Percentiles rank a stretch among this genome's conserved stretches.
These are phyloP conservation scores for Coemansia sp. DNA, from an alignment of 192 early-diverging fungal species.

Conservation along the genomic window DNA sequence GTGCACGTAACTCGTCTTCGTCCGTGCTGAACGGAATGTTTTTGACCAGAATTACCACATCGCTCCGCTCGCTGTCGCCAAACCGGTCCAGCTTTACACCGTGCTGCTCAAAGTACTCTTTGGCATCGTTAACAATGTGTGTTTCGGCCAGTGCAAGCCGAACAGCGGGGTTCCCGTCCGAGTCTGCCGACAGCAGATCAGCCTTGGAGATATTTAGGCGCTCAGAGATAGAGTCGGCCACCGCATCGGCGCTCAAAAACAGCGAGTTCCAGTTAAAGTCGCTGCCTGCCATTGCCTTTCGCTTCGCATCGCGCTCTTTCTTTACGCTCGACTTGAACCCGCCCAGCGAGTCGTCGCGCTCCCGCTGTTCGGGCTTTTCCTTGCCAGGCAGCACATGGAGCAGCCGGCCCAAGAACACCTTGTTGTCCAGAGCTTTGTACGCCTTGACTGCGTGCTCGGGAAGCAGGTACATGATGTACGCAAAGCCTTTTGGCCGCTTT, in stretches of 20 bases:
- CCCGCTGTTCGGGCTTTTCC: slow-evolving; percentile 65
- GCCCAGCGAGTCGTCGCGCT: slow-evolving; percentile 52
- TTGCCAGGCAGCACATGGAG: slow-evolving; percentile 86
- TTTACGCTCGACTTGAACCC: slow-evolving; percentile 69
- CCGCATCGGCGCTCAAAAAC: slow-evolving; percentile 95
- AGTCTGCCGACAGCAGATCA: slow-evolving; percentile 85
- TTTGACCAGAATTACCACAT: slow-evolving; percentile 92
- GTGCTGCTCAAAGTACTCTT: slow-evolving; percentile 82
- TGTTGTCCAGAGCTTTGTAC: slow-evolving; percentile 74
- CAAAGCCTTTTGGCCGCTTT: slow-evolving; percentile 91
- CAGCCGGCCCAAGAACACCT: slow-evolving; percentile 89
- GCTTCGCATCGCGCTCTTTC: slow-evolving; percentile 77
- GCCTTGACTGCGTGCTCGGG: slow-evolving; percentile 95
- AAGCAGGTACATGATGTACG: slow-evolving; percentile 83
- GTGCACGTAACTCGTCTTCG: slow-evolving; percentile 74
- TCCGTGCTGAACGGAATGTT: slow-evolving; percentile 85
- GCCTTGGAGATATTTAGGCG: slow-evolving; percentile 86
- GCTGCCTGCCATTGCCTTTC: slow-evolving; percentile 72
- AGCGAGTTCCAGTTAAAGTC: slow-evolving; percentile 96
- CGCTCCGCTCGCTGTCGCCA: slow-evolving; percentile 73
- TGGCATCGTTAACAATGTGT: slow-evolving; percentile 92
- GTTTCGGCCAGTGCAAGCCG: slow-evolving; percentile 97
- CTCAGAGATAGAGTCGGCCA: slow-evolving; percentile 93
- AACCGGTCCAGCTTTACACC: slow-evolving; percentile 83
- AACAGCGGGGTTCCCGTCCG: slow-evolving; percentile 78